Evolutionary conservation across 179 eudicot genomes (phyloP).

Genomic region (Dionaea muscipula): DNA sequence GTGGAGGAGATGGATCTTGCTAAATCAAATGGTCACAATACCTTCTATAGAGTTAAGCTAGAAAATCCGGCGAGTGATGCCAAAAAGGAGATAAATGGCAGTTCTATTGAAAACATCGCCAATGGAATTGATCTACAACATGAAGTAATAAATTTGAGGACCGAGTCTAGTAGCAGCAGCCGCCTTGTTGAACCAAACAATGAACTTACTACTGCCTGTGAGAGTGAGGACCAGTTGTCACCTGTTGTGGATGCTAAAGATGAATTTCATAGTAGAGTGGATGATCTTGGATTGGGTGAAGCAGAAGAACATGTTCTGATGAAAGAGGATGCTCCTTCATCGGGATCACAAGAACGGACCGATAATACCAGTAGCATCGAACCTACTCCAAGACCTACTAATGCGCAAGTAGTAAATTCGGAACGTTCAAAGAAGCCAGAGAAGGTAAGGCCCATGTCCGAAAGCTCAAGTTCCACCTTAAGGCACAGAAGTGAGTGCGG

Average conservation of each 20-base stretch:
- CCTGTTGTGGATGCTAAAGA: conserved; percentile 11
- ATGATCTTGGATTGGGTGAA: not conserved
- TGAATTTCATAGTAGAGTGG: not conserved
- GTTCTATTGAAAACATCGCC: conserved; percentile 1
- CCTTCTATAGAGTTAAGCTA: conserved; percentile 8
- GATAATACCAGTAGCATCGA: conserved; percentile 17
- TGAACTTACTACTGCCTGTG: conserved; percentile 9
- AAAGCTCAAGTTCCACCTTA: not conserved
- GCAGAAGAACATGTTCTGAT: not conserved
- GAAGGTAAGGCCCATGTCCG: conserved; percentile 33
- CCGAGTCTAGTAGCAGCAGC: conserved; percentile 1
- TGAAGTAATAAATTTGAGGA: conserved; percentile 5
- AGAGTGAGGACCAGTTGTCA: conserved; percentile 12
- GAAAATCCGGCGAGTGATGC: not conserved
- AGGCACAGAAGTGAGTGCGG: not conserved
- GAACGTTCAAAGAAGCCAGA: conserved; percentile 19
- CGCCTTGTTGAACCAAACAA: conserved; percentile 14
- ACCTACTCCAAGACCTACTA: conserved; percentile 11
- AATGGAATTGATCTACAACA: conserved; percentile 18
- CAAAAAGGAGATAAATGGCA: conserved; percentile 4
- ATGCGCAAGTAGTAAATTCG: conserved; percentile 17
- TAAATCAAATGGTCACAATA: conserved; percentile 11
- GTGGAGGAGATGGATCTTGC: conserved; percentile 17
- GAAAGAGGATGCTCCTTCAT: conserved; percentile 21
- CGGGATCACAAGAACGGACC: conserved; percentile 16